These are phyloP conservation scores for Oropetium thomaeum DNA, from an alignment of 176 grass and related monocot species.

Conservation along the genomic window DNA sequence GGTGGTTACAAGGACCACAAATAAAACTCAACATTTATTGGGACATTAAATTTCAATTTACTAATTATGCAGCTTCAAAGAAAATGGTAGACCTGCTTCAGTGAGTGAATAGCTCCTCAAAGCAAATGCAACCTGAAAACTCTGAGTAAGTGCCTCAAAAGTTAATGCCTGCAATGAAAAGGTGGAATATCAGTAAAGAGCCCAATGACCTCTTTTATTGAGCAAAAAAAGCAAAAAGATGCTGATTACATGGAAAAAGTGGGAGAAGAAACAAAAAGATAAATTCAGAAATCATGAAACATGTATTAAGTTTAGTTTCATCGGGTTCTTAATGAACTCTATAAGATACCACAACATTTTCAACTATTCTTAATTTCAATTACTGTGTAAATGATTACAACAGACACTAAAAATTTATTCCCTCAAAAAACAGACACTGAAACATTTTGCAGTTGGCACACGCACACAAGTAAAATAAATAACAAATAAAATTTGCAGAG, in stretches of 20 bases:
- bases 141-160: conserved; percentile 81
- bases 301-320: not conserved
- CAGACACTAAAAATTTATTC: not conserved
- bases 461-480: not conserved
- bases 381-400: not conserved
- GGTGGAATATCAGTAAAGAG: conserved; percentile 26
- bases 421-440: too few relatives aligned
- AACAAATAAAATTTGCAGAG: not conserved
- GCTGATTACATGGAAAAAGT: not conserved
- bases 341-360: not conserved
- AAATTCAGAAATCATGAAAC: not conserved
- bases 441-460: not conserved
- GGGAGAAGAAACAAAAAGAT: not conserved
- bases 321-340: not conserved
- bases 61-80: conserved; percentile 2
- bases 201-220: conserved; percentile 7
- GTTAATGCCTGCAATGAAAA: conserved; percentile 77
- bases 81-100: conserved; percentile 48
- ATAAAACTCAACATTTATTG: conserved; percentile 11
- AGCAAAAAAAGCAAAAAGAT: not conserved
- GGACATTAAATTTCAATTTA: conserved; percentile 17
- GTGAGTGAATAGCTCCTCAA: conserved; percentile 74
- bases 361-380: not conserved
- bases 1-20: conserved; percentile 1
- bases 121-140: conserved; percentile 95